Evolutionary conservation across 192 early-diverging fungal genomes (phyloP), one percentile per base, ranked within the genome.

Genomic region (Lunasporangiospora selenospora): DNA sequence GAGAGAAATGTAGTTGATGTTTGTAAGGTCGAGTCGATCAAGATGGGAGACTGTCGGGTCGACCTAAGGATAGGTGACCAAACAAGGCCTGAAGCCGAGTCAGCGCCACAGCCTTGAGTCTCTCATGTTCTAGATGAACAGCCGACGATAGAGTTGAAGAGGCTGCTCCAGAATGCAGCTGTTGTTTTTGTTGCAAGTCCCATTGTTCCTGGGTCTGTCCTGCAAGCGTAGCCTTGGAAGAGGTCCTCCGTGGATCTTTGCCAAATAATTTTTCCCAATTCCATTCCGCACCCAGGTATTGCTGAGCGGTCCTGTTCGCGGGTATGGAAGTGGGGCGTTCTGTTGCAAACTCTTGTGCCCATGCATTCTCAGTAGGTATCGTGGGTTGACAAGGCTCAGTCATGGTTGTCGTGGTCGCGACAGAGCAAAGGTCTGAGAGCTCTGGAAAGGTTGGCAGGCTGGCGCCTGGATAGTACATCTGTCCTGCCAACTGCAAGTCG

Each of bases 251-350:
- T 6, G 69, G 69, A 21, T 63, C 61, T 31, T 63, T 73, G 24
- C 69, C 69, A 46, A 73, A 73, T 6, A 63, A 15, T 21, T 58
- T 62, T 53, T 73, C 69, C 69, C 69, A 73, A 21, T 51, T 73
- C 69, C 69, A 73, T 30, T 73, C 69, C 30, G 69, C 69, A 16
- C 60, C 60, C 18, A 46, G 26, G 13, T 42, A 31, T n/a, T 40
- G 47, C 16, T 53, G 51, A 9, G 38, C 31, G 41, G 9, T 51
- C 38, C 29, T 45, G 29, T 2, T 53, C 23, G 8, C 24, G 32
- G 15, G 23, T 15, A 7, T 53, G 47, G 3, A 9, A 31, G 12
- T 39, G n/a, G n/a, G n/a, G n/a, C n/a, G 30, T 15, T 70, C 26
- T 7, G 16, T 15, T 2, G 44, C 16, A 36, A 62, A 71, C 38